These are phyloP conservation scores for Epicoccum sorghinum DNA, from an alignment of 2,329 filamentous ascomycete species.

Conservation along the genomic window DNA sequence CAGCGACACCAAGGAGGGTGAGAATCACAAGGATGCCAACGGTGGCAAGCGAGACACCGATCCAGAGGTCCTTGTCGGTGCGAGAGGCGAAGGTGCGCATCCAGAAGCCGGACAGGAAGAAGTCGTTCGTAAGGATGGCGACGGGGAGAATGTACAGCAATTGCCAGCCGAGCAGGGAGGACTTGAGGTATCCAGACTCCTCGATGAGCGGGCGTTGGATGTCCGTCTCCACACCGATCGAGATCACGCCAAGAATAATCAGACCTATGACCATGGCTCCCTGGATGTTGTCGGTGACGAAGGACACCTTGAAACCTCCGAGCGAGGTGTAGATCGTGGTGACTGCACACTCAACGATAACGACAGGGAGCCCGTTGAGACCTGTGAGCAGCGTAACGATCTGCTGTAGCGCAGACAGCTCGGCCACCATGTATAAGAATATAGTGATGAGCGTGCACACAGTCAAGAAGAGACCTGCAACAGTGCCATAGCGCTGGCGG, in stretches of 20 bases:
- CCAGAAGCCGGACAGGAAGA: conserved; percentile 86
- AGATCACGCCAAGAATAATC: conserved; percentile 76
- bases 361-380: conserved; percentile 72
- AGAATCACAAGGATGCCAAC: conserved; percentile 70
- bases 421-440: conserved; percentile 86
- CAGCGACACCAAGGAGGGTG: conserved; percentile 73
- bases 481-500: conserved; percentile 73
- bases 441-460: conserved; percentile 79
- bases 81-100: conserved; percentile 81
- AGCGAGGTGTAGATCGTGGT: conserved; percentile 85
- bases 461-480: conserved; percentile 75
- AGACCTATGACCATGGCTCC: conserved; percentile 77
- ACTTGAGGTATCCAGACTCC: conserved; percentile 70
- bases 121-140: conserved; percentile 82
- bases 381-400: conserved; percentile 77
- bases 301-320: conserved; percentile 83
- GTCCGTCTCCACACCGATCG: conserved; percentile 76
- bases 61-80: conserved; percentile 77
- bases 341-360: conserved; percentile 78
- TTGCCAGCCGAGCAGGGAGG: conserved; percentile 80
- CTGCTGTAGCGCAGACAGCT: conserved; percentile 81
- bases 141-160: conserved; percentile 83
- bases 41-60: conserved; percentile 74
- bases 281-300: conserved; percentile 83
- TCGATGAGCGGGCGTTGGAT: conserved; percentile 73